These are phyloP conservation scores for Penicillium sp. DNA, from an alignment of 2,329 filamentous ascomycete species.

Conservation along the genomic window DNA sequence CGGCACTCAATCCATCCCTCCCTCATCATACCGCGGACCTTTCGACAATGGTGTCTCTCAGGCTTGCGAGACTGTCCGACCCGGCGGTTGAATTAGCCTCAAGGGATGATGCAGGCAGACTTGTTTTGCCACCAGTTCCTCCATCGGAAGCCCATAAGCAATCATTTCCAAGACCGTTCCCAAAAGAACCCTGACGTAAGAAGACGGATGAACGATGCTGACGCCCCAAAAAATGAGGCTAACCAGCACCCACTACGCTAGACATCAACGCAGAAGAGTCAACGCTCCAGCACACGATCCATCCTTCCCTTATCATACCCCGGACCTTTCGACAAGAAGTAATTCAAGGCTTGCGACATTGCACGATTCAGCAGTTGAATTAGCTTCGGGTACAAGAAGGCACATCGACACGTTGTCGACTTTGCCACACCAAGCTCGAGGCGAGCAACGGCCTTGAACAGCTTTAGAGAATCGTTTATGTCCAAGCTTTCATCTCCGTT, in stretches of 20 bases:
- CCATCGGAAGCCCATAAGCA: not conserved
- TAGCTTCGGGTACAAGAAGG: not conserved
- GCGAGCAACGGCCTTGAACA: not conserved
- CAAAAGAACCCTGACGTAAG: too few relatives aligned
- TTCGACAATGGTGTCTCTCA: not conserved
- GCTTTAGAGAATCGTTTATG: not conserved
- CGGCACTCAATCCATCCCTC: not conserved
- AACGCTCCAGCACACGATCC: too few relatives aligned
- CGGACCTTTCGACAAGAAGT: not conserved
- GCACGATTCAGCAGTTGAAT: not conserved
- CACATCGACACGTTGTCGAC: not conserved
- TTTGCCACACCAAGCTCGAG: not conserved
- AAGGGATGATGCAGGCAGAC: not conserved
- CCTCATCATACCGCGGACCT: not conserved
- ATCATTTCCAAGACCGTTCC: not conserved
- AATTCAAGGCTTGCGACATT: not conserved
- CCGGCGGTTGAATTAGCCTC: not conserved
- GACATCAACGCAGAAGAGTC: too few relatives aligned
- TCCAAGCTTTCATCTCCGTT: too few relatives aligned
- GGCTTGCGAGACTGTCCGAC: not conserved
- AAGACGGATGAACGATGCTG: too few relatives aligned
- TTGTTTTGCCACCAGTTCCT: not conserved
- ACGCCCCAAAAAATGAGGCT: too few relatives aligned
- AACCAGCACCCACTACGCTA: too few relatives aligned
- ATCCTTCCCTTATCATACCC: not conserved